Percentiles rank a stretch among this genome's conserved stretches.
Evolutionary conservation across 257 asterid genomes (phyloP).

Genomic region (Ilex aquifolium): DNA sequence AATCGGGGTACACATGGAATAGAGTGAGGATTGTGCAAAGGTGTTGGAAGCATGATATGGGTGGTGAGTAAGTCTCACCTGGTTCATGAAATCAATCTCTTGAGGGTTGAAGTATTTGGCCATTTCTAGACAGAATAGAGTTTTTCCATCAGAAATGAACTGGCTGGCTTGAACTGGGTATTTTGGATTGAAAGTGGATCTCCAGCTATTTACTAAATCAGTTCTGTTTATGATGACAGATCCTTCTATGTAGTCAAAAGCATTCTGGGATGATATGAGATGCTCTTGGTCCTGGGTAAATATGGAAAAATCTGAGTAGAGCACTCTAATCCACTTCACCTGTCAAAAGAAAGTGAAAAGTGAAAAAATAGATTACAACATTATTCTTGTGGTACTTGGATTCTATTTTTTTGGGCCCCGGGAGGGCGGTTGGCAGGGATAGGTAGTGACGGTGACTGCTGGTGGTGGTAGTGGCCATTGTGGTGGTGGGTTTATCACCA

Average conservation of each 20-base stretch:
- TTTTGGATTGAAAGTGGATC: slow-evolving; percentile 76
- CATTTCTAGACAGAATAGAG: slow-evolving; percentile 75
- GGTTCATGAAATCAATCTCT: slow-evolving; percentile 27
- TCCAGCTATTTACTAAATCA: slow-evolving; percentile 74
- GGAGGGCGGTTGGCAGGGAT: too few species aligned
- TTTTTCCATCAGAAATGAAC: slow-evolving; percentile 76
- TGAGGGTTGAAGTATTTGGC: slow-evolving; percentile 69
- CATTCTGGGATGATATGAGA: slow-evolving; percentile 43
- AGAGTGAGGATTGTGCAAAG: neutral
- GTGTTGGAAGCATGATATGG: slow-evolving; percentile 1
- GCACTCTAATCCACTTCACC: slow-evolving; percentile 91
- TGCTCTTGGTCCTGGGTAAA: slow-evolving; percentile 76
- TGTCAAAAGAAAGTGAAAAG: slow-evolving; percentile 26
- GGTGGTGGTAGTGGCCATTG: too few species aligned
- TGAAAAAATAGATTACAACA: neutral
- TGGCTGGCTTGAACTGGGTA: slow-evolving; percentile 59
- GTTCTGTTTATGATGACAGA: slow-evolving; percentile 70
- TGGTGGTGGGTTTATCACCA: neutral
- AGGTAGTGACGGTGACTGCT: too few species aligned
- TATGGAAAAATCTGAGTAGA: slow-evolving; percentile 62
- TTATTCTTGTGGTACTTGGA: too few species aligned
- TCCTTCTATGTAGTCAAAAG: slow-evolving; percentile 85
- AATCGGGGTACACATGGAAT: too few species aligned
- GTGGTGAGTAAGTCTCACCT: slow-evolving; percentile 32
- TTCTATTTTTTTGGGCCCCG: too few species aligned